phyloP scores from a whole-genome alignment of 2,329 filamentous ascomycete genomes.

The Atkinsonella hypoxylon region DNA sequence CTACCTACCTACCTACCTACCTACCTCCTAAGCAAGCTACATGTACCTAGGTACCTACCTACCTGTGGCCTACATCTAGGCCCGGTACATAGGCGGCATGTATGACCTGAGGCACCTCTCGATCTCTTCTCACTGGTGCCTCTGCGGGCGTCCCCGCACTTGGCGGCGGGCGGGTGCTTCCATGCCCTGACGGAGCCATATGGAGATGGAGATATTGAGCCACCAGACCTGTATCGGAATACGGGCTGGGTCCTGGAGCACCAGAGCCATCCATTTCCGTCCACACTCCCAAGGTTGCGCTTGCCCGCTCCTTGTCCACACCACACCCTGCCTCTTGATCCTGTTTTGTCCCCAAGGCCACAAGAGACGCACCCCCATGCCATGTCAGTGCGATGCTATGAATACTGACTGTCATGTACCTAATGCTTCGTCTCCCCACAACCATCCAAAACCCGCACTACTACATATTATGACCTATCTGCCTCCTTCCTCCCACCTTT shows the following conservation, averaged over 20 bases:
- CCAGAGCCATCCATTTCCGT: too few species aligned
- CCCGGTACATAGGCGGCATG: background rate
- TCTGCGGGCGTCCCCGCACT: background rate
- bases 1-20: too few species aligned
- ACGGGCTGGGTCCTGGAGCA: too few species aligned
- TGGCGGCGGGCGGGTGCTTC: constrained; percentile 5
- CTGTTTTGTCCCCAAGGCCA: background rate
- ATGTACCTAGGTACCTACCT: too few species aligned
- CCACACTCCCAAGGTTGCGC: background rate
- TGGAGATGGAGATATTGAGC: background rate
- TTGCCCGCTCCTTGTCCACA: background rate
- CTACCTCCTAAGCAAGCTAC: too few species aligned
- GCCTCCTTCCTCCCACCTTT: constrained; percentile 2
- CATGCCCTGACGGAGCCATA: background rate
- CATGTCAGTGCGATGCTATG: background rate
- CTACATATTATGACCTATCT: constrained; percentile 7
- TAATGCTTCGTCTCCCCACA: background rate
- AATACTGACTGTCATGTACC: background rate
- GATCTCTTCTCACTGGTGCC: background rate
- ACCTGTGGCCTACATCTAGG: too few species aligned
- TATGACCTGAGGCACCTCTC: background rate
- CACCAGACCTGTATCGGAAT: background rate
- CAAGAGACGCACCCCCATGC: constrained; percentile 3
- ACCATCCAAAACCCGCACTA: constrained; percentile 2
- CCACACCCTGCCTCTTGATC: background rate